phyloP scores from a whole-genome alignment of 768 basidiomycete species.

The Suillus plorans region DNA sequence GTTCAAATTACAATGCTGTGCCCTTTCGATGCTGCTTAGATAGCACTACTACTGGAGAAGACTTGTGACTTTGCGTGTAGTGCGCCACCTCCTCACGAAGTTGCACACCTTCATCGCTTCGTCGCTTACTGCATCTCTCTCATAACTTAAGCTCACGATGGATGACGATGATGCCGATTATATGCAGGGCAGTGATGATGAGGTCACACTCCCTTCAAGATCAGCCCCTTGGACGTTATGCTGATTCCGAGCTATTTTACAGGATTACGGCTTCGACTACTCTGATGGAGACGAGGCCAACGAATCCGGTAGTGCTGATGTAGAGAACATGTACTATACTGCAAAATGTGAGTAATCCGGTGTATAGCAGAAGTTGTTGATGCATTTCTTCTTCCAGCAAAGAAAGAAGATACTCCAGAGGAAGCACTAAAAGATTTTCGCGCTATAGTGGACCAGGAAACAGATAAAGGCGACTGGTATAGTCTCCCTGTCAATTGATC shows the following conservation, averaged over 20 bases:
- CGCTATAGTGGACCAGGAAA: constrained; percentile 85
- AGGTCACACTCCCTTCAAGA: constrained; percentile 45
- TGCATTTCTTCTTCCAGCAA: constrained; percentile 47
- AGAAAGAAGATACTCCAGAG: constrained; percentile 94
- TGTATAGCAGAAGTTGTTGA: not conserved
- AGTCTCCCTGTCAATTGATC: constrained; percentile 14
- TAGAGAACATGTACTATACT: constrained; percentile 98
- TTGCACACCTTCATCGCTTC: not conserved
- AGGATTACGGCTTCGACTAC: constrained; percentile 98
- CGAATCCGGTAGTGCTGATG: constrained; percentile 78
- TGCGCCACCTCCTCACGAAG: not conserved
- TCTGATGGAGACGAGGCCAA: constrained; percentile 87
- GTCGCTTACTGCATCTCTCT: not conserved
- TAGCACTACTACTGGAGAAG: not conserved
- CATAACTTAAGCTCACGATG: constrained; percentile 42
- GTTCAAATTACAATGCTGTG: constrained; percentile 1
- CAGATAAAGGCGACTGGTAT: constrained; percentile 94
- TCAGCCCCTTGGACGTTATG: not conserved
- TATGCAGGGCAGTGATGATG: constrained; percentile 87
- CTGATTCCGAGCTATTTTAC: constrained; percentile 5
- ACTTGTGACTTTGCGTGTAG: not conserved
- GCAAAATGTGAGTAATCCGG: constrained; percentile 75
- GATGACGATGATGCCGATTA: constrained; percentile 95
- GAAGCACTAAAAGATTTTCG: constrained; percentile 88
- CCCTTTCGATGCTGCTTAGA: not conserved